Percentiles rank a stretch among this genome's conserved stretches.
phyloP scores from a whole-genome alignment of 495 filamentous ascomycete species.

The Aspergillus diversus region DNA sequence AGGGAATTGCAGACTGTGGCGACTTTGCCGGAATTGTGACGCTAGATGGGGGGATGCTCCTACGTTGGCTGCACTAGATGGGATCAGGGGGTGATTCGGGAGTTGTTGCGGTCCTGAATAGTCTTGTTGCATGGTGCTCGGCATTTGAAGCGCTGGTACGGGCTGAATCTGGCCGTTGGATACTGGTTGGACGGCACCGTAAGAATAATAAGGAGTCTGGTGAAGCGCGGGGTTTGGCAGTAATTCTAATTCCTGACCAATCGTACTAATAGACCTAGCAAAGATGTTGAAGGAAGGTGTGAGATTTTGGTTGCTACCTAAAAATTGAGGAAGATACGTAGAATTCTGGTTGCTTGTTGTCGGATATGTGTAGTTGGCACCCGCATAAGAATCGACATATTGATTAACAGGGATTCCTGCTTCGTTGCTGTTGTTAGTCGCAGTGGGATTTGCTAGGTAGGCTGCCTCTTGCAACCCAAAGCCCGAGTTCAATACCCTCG shows the following conservation, averaged over 20 bases:
- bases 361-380: background rate
- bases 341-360: background rate
- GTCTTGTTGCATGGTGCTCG: background rate
- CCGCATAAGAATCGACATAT: background rate
- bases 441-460: background rate
- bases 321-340: background rate
- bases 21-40: constrained; percentile 5
- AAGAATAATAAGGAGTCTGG: background rate
- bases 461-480: constrained; percentile 1
- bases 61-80: background rate
- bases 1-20: constrained; percentile 5
- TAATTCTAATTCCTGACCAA: background rate
- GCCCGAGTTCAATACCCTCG: background rate
- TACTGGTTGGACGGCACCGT: background rate
- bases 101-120: background rate
- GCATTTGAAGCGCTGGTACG: background rate
- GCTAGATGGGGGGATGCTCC: background rate
- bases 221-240: no score
- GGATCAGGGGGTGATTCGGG: background rate
- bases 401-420: constrained; percentile 7
- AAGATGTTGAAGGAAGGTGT: background rate
- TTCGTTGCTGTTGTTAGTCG: background rate
- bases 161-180: background rate
- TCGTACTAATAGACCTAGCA: background rate
- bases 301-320: constrained; percentile 1